Percentiles rank a stretch among this genome's conserved stretches.
Conservation (phyloP, 176 grass and related monocot species). For the Neostapfia colusana region DNA sequence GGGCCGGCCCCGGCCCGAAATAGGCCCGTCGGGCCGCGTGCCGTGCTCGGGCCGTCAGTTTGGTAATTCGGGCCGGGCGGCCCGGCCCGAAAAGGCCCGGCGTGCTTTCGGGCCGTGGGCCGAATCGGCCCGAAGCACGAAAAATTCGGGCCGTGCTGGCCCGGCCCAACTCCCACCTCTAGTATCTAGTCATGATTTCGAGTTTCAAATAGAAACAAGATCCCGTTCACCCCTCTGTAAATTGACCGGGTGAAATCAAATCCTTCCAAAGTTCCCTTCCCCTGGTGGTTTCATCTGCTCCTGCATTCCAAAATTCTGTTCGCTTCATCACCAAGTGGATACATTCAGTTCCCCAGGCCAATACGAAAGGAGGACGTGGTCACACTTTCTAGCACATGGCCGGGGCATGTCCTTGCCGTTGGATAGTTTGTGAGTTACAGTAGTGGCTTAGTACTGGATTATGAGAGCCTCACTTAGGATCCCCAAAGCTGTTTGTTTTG, state of each 20-base stretch:
- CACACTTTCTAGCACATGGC: background rate
- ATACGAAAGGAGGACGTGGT: background rate
- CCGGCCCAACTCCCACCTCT: too few relatives aligned
- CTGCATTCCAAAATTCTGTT: background rate
- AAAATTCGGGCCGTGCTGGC: too few relatives aligned
- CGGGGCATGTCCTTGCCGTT: background rate
- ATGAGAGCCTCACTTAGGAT: conserved; percentile 2
- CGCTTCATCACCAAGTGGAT: background rate
- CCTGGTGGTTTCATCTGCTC: background rate
- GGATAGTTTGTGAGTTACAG: background rate
- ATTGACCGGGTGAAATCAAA: background rate
- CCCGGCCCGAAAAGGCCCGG: too few relatives aligned
- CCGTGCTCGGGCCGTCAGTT: too few relatives aligned
- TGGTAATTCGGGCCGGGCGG: too few relatives aligned
- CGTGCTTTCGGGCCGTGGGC: too few relatives aligned
- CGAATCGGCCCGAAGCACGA: too few relatives aligned
- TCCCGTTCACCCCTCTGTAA: background rate
- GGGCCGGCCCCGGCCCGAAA: too few relatives aligned
- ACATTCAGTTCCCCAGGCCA: background rate
- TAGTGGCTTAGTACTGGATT: background rate
- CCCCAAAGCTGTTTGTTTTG: background rate
- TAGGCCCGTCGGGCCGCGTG: too few relatives aligned
- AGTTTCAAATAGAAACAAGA: conserved; percentile 4
- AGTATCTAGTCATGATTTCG: background rate
- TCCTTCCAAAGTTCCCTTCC: background rate